A percentile compares a stretch with the other conserved stretches of the same genome.
phyloP scores from a whole-genome alignment of 805 yeast genomes.

The Saccharomyces kudriavzevii region DNA sequence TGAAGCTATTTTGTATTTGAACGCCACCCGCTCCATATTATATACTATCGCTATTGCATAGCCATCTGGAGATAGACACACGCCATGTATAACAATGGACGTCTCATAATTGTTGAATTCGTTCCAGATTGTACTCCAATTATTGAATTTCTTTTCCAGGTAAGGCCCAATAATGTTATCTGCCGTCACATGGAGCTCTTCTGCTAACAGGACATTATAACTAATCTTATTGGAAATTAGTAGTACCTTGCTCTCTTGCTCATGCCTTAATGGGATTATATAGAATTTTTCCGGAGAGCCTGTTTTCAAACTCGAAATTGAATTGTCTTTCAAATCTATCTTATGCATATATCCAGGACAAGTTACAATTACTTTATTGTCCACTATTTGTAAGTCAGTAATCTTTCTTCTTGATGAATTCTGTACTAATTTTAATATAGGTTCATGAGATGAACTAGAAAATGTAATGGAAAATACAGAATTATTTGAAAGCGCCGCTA shows the following conservation, averaged over 20 bases:
- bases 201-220: conserved; percentile 10
- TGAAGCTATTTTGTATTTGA: conserved; percentile 25
- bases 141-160: conserved; percentile 21
- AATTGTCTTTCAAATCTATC: conserved; percentile 4
- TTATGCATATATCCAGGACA: conserved; percentile 12
- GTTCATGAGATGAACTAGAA: background rate
- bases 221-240: conserved; percentile 17
- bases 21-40: conserved; percentile 20
- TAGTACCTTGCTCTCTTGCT: conserved; percentile 5
- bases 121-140: conserved; percentile 23
- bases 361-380: conserved; percentile 9
- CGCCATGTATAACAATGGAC: conserved; percentile 21
- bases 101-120: conserved; percentile 26
- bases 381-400: conserved; percentile 14
- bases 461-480: conserved; percentile 12
- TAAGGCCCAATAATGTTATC: conserved; percentile 21
- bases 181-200: conserved; percentile 6
- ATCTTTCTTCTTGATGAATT: conserved; percentile 15
- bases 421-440: conserved; percentile 2
- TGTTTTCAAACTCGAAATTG: background rate
- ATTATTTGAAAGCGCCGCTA: conserved; percentile 19
- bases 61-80: conserved; percentile 24
- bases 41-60: conserved; percentile 24
- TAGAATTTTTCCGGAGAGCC: conserved; percentile 10
- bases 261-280: conserved; percentile 14